A percentile compares a stretch with the other conserved stretches of the same genome.
Conservation (phyloP, 805 yeast species). For the Spathaspora arborariae region DNA sequence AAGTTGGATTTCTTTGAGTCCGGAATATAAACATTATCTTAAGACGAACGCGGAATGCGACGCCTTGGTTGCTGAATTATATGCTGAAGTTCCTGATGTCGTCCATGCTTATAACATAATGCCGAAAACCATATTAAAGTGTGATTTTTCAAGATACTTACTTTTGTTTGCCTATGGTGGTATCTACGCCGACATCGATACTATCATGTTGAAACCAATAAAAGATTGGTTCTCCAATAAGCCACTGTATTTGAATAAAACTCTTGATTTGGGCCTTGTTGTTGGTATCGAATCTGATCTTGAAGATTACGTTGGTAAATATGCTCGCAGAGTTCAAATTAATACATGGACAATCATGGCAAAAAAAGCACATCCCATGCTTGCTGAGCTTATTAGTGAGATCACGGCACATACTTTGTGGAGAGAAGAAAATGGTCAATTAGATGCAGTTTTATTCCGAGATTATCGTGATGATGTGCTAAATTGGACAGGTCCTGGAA, state of each 20-base stretch:
- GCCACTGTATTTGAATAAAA: conserved; percentile 19
- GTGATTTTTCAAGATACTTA: conserved; percentile 90
- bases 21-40: conserved; percentile 72
- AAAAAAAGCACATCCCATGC: conserved; percentile 89
- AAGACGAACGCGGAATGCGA: conserved; percentile 69
- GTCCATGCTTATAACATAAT: conserved; percentile 66
- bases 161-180: conserved; percentile 90
- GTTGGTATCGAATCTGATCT: conserved; percentile 95
- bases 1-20: conserved; percentile 67
- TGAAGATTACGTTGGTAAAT: conserved; percentile 89
- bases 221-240: conserved; percentile 67
- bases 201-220: conserved; percentile 68
- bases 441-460: conserved; percentile 22
- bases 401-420: conserved; percentile 73
- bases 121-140: conserved; percentile 81
- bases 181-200: conserved; percentile 87
- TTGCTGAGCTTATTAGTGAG: conserved; percentile 75
- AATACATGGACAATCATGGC: conserved; percentile 96
- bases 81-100: conserved; percentile 71
- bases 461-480: neutral
- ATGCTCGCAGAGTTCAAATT: conserved; percentile 87
- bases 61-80: conserved; percentile 63
- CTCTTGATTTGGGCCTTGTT: conserved; percentile 60
- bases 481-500: neutral
- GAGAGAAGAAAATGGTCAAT: conserved; percentile 42